Evolutionary conservation across 2,329 filamentous ascomycete species (phyloP).

Genomic region (Aspergillus hiratsukae): DNA sequence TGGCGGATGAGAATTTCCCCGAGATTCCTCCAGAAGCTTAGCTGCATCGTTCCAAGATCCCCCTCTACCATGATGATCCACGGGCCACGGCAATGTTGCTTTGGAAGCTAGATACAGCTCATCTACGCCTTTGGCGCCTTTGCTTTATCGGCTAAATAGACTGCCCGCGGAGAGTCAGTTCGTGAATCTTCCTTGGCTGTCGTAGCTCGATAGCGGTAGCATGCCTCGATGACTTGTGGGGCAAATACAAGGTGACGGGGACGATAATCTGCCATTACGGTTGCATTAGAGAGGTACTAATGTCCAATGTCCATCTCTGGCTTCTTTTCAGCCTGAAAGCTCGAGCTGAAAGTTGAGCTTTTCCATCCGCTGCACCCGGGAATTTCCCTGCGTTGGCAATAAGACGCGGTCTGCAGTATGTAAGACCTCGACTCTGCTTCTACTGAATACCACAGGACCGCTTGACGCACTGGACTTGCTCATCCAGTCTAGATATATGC

Average conservation of each 20-base stretch:
- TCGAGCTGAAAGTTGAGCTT: background rate
- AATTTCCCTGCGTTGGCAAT: background rate
- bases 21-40: background rate
- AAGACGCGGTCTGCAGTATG: background rate
- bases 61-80: background rate
- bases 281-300: background rate
- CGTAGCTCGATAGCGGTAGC: background rate
- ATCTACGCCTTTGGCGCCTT: background rate
- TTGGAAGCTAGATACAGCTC: background rate
- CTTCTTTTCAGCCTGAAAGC: background rate
- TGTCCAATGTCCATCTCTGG: background rate
- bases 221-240: too few relatives aligned
- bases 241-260: too few relatives aligned
- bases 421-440: background rate
- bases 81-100: background rate
- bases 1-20: background rate
- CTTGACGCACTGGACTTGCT: too few relatives aligned
- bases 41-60: background rate
- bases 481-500: too few relatives aligned
- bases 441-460: background rate
- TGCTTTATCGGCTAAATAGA: background rate
- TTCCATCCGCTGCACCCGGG: background rate
- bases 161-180: background rate
- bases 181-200: background rate
- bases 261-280: background rate